Evolutionary conservation across 768 basidiomycete species (phyloP), one percentile per base, ranked within the genome.

Genomic region (Leccinum olivaceopallidum): DNA sequence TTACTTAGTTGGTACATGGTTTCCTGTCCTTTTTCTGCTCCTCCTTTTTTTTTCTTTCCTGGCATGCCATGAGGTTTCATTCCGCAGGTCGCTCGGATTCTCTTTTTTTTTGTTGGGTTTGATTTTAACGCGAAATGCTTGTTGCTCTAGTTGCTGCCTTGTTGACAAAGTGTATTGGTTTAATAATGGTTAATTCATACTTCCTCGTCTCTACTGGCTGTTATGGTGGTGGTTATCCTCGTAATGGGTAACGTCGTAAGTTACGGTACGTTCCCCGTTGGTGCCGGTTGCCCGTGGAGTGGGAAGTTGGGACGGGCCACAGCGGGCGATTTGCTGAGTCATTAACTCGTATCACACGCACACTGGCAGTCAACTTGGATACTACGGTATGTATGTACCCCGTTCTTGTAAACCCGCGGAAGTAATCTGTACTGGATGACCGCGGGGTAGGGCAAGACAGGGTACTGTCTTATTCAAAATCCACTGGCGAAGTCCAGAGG

Each of bases 1-100:
- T 22, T 68, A 68, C 67, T 69, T 42, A 42, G 39, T n/a, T 44
- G 53, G 56, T 63, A 66, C 57, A 58, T 55, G 49, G 12, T 53
- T 44, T 51, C 22, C 55, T 34, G 18, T 42, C 5, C n/a, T 53
- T 39, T 16, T 6, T 16, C 22, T 18, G 24, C 55, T 53, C 47
- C 28, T 55, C 56, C 34, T 34, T 37, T 16, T 6, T 16, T 37
- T 26, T 26, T 26, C 39, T 28, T 66, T 56, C 47, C 28, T 57
- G 58, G n/a, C 51, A 36, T 6, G 51, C 42, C n/a, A 10, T 44
- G 42, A 44, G 24, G 6, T n/a, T 32, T n/a, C 16, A 18, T 16
- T 48, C 42, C 42, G 18, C 42, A 1, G 42, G 5, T 44, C 39
- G 39, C 37, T n/a, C 39, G 39, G 8, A n/a, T 42, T n/a, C 42